Conservation (phyloP, 2,329 filamentous ascomycete species). For the Neurospora crassa region DNA sequence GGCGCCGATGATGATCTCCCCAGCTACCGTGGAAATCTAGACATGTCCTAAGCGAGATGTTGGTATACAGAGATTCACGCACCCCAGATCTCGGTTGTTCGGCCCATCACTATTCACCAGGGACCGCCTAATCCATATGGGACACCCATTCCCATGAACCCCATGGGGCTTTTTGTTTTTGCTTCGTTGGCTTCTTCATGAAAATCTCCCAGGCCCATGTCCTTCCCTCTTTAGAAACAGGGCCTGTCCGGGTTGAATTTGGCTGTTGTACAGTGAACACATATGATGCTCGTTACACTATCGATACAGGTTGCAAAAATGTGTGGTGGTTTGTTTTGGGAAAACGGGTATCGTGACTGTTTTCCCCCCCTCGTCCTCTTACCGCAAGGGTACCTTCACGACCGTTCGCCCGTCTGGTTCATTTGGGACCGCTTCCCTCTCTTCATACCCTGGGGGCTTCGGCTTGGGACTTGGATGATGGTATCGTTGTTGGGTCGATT, state of each 20-base stretch:
- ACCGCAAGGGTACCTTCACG: background rate
- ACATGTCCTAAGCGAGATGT: background rate
- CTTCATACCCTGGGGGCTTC: conserved; percentile 15
- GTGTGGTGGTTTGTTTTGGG: background rate
- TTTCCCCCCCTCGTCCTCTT: background rate
- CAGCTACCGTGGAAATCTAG: background rate
- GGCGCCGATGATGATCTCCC: background rate
- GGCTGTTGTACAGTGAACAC: background rate
- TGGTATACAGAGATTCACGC: conserved; percentile 2
- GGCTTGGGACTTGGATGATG: conserved; percentile 6
- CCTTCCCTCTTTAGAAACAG: background rate
- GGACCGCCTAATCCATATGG: background rate
- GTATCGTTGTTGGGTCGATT: conserved; percentile 12
- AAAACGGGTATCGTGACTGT: background rate
- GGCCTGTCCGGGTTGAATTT: background rate
- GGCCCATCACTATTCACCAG: background rate
- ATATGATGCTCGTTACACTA: conserved; percentile 2
- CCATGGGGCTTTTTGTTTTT: background rate
- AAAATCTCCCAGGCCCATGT: background rate
- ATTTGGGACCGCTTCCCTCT: background rate
- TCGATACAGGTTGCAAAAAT: conserved; percentile 1
- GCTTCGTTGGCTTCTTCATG: background rate
- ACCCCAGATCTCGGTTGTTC: conserved; percentile 14
- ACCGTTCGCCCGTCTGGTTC: background rate
- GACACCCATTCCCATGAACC: background rate